Conservation (phyloP, 139 green algal genomes). For the Coccomyxa sp. region DNA sequence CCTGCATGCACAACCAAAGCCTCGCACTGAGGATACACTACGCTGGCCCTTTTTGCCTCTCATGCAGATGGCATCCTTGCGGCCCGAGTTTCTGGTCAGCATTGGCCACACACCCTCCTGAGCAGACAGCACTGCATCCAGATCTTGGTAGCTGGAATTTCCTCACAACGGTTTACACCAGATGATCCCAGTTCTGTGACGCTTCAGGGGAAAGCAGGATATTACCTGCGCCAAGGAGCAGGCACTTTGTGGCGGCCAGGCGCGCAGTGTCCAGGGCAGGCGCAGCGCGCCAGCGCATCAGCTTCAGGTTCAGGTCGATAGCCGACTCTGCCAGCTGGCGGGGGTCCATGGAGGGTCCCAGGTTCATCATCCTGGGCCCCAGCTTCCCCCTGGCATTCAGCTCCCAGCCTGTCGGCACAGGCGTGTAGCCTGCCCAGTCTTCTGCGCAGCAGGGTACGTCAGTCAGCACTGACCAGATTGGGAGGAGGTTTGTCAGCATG, state of each 20-base stretch:
- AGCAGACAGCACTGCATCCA: no score
- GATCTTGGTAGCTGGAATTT: no score
- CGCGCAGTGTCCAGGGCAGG: conserved; percentile 64
- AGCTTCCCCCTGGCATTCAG: conserved; percentile 50
- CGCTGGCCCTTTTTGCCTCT: no score
- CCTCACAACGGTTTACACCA: no score
- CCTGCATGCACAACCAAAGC: conserved; percentile 33
- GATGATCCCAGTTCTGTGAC: no score
- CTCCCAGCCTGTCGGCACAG: conserved; percentile 74
- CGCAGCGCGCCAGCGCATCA: conserved; percentile 94
- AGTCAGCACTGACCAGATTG: not conserved
- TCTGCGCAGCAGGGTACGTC: not conserved
- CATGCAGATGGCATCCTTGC: no score
- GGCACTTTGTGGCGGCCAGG: conserved; percentile 61
- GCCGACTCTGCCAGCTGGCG: conserved; percentile 50
- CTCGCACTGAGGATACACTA: no score
- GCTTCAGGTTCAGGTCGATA: conserved; percentile 91
- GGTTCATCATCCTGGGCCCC: conserved; percentile 44
- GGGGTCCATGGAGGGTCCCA: conserved; percentile 74
- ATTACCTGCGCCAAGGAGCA: conserved; percentile 89
- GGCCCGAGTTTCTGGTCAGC: no score
- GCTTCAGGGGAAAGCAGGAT: no score
- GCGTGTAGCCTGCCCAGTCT: not conserved
- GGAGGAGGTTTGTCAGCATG: not conserved
- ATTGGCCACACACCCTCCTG: no score